Base-by-base conservation (phyloP, 495 filamentous ascomycete genomes). In the Aspergillus bridgeri region DNA sequence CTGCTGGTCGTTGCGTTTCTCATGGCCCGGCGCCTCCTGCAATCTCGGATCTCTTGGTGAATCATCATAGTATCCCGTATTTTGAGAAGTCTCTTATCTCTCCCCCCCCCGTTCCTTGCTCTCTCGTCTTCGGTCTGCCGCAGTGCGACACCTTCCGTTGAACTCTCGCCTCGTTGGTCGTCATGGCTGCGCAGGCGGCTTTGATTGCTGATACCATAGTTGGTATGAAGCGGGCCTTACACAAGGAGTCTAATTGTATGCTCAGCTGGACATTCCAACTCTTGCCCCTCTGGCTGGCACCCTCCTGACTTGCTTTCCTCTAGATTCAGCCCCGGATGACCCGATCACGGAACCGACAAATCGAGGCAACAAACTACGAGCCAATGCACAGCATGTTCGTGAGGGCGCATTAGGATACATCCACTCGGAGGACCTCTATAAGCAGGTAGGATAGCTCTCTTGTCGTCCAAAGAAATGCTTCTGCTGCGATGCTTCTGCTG, bases 341-440 rank as follows among this genome's bases (percentile, higher is more conserved):
- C 83, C 86, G 45, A 89, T 94, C 65, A 81, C 84, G 44, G 82
- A 86, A 67, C 84, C 84, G 52, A 92, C 89, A 7, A 98, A 96
- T 71, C 89, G 93, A 65, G 91, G 90, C 48, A 89, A 96, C 69
- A 99, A 96, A 69, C 81, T 98, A 57, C 89, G 89, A 72, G 88
- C 82, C 64, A 89, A 89, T 66, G 86, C 92, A 44, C 81, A 84
- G 68, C 90, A 89, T 72, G 84, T 95, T 45, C 87, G 86, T 54
- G 83, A 90, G 66, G 90, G 90, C 43, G 84, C 86, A 47, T 72
- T 94, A 58, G 84, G 89, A 27, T 81, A 83, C 48, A 77, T 88
- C 2, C 82, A 81, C 48, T 86, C 89, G 2, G 86, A 89, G 21
- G 81, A 85, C 20, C 81, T 86, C n/a, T 96, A 96, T 78, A 94